phyloP scores from a whole-genome alignment of 305 asterid genomes.

The Rubia tinctorum region DNA sequence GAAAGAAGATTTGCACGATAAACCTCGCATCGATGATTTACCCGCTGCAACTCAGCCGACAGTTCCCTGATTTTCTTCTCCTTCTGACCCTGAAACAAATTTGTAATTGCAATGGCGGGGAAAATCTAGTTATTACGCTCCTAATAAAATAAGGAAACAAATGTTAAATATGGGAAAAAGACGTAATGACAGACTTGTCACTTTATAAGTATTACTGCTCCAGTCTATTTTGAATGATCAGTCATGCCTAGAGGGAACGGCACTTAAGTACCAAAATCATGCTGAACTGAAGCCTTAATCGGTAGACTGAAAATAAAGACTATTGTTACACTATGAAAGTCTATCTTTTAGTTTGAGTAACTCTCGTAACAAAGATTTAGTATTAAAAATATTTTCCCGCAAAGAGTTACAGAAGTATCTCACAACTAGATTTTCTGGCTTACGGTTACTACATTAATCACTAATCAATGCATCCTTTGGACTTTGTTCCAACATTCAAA shows the following conservation, averaged over 20 bases:
- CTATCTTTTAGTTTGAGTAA: neutral
- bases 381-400: neutral
- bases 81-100: conserved; percentile 63
- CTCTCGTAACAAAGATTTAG: neutral
- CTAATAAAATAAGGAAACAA: neutral
- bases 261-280: neutral
- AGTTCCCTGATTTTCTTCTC: conserved; percentile 63
- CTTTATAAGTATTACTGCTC: neutral
- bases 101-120: neutral
- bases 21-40: conserved; percentile 60
- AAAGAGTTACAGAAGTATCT: neutral
- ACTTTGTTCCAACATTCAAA: neutral
- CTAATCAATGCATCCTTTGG: neutral
- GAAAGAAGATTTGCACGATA: conserved; percentile 75
- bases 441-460: neutral
- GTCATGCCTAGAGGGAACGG: neutral
- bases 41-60: conserved; percentile 43
- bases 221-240: neutral
- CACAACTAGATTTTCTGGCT: neutral
- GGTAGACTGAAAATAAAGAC: neutral
- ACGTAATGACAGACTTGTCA: neutral
- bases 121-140: neutral
- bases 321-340: neutral
- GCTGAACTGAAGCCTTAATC: neutral
- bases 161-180: neutral